Base-by-base conservation (phyloP, 495 filamentous ascomycete species). In the Aspergillus incahuasiensis region DNA sequence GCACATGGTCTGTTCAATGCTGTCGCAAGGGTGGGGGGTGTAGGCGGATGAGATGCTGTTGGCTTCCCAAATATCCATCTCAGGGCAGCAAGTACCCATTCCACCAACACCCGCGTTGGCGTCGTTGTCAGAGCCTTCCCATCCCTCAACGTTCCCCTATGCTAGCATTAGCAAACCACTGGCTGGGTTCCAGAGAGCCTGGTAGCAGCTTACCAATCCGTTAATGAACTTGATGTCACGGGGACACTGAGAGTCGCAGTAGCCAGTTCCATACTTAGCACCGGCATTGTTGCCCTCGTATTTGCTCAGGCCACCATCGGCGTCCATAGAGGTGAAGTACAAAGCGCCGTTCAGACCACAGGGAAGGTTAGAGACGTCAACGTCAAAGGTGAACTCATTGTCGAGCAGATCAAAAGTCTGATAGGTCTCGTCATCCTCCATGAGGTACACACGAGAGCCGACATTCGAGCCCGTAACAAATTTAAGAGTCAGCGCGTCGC, bases 31-130 rank as follows among this genome's bases (percentile, higher is more conserved):
- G 66, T 88, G 85, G 16, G 85, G 84, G 1, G 84, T 85, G 55
- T 77, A 73, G 4, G 78, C 68, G 13, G 74, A 78, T 6, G 84
- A 74, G 25, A 71, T 65, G 9, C 73, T 72, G 73, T 88, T 88
- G 53, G 83, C 82, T 61, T 87, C 85, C 79, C 81, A 86, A 69
- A 88, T 80, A 63, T 87, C 85, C 77, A 88, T 81, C 69, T 88
- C 85, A 49, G 80, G 78, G 67, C 85, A 88, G 81, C 85, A 88
- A 38, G 82, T 76, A 39, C 83, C 82, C 55, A 80, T 74, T 16
- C 69, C 64, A 59, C 82, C 83, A 35, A 78, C 57, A 42, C 83
- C 82, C 48, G 83, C 73, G 68, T 85, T 85, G 43, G 54, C 43
- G 66, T 86, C 77, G 68, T 76, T 80, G 61, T 70, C 59, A 21